These are phyloP conservation scores for Brassica carinata DNA, from an alignment of 345 rosid species.

Conservation along the genomic window DNA sequence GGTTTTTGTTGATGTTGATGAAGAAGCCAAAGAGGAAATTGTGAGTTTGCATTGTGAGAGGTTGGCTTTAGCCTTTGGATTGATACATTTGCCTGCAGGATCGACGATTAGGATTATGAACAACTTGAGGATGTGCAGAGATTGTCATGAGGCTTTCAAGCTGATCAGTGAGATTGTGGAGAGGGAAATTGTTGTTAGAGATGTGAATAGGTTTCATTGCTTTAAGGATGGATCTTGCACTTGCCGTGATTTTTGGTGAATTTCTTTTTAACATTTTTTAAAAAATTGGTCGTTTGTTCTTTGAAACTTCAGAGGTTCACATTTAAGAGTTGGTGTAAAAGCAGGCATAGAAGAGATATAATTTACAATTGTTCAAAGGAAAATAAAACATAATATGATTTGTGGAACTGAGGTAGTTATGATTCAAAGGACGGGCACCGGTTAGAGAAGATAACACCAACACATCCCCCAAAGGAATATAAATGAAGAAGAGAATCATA, in stretches of 20 bases:
- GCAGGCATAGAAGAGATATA: neutral
- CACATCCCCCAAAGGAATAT: too few species aligned
- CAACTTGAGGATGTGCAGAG: constrained; percentile 74
- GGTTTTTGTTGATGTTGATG: constrained; percentile 64
- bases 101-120: constrained; percentile 59
- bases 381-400: neutral
- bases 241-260: constrained; percentile 71
- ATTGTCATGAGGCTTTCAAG: constrained; percentile 76
- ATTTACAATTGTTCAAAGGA: neutral
- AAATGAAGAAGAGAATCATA: too few species aligned
- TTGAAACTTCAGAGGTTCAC: neutral
- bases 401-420: neutral
- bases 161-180: constrained; percentile 57
- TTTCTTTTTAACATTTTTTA: neutral
- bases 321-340: neutral
- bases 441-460: too few species aligned
- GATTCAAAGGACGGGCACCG: too few species aligned
- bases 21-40: constrained; percentile 61
- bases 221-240: constrained; percentile 58
- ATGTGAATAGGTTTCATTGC: constrained; percentile 76
- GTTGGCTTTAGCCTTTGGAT: constrained; percentile 64
- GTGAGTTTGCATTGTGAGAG: constrained; percentile 73
- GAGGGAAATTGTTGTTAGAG: constrained; percentile 69
- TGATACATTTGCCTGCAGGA: constrained; percentile 52
- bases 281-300: neutral